Percentiles rank a stretch among this genome's conserved stretches.
These are phyloP conservation scores for Suillus americanus DNA, from an alignment of 768 basidiomycete genomes.

Conservation along the genomic window DNA sequence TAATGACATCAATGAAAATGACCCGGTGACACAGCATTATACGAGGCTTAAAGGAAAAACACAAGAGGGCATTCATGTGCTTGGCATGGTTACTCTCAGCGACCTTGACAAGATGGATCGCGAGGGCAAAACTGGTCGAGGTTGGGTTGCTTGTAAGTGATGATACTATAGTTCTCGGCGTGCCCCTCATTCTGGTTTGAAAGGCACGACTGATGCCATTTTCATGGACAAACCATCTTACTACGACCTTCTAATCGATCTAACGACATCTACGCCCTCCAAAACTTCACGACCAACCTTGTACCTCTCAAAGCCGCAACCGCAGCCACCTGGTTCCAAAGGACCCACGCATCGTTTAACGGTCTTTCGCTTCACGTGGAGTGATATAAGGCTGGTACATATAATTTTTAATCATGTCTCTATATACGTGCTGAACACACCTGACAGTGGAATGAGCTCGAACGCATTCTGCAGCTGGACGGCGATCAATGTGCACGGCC, in stretches of 20 bases:
- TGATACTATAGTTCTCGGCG: conserved; percentile 2
- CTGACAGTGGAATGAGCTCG: conserved; percentile 73
- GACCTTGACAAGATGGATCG: conserved; percentile 63
- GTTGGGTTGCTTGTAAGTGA: conserved; percentile 79
- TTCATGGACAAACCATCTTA: conserved; percentile 78
- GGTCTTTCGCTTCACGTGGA: conserved; percentile 76
- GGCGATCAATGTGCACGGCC: conserved; percentile 25
- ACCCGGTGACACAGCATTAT: conserved; percentile 30
- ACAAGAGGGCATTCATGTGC: conserved; percentile 58
- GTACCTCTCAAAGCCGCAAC: conserved; percentile 53
- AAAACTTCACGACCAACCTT: conserved; percentile 66
- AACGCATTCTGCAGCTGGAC: conserved; percentile 64
- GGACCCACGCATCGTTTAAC: conserved; percentile 56
- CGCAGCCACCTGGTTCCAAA: conserved; percentile 32
- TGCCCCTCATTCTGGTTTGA: neutral
- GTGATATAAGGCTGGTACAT: conserved; percentile 72
- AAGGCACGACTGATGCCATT: conserved; percentile 79
- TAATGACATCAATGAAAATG: conserved; percentile 22
- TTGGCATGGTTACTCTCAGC: conserved; percentile 78
- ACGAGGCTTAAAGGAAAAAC: conserved; percentile 39
- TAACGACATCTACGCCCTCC: conserved; percentile 64
- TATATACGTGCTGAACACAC: conserved; percentile 6
- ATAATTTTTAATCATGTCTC: neutral
- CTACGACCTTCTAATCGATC: conserved; percentile 81
- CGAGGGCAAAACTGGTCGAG: conserved; percentile 59